Evolutionary conservation across 1,284 basidiomycete species (phyloP).

Genomic region (Papiliotrema nemorosa): DNA sequence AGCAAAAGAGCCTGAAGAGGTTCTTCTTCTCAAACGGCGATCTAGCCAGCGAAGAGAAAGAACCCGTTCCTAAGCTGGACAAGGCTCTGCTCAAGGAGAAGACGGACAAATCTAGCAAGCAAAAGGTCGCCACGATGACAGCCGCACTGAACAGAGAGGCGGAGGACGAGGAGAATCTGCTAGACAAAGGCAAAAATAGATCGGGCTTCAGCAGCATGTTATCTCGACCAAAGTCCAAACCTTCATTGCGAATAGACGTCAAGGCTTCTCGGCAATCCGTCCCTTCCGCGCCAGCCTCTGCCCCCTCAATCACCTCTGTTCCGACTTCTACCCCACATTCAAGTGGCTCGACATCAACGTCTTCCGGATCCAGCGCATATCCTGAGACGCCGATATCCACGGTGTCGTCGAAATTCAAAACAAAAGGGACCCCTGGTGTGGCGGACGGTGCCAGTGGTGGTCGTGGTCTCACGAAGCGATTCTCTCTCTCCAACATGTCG

Average conservation of each 20-base stretch:
- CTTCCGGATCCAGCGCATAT: neutral
- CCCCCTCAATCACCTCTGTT: neutral
- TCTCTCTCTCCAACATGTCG: conserved; percentile 33
- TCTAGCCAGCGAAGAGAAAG: neutral
- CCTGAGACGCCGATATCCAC: neutral
- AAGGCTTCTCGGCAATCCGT: conserved; percentile 8
- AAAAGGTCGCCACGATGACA: neutral
- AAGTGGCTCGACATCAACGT: conserved; percentile 3
- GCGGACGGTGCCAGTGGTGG: neutral
- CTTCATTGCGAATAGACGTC: conserved; percentile 24
- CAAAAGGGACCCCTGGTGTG: neutral
- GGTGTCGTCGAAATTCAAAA: neutral
- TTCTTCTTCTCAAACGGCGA: conserved; percentile 22
- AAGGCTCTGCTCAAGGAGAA: neutral
- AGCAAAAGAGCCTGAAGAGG: conserved; percentile 30
- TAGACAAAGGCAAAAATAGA: neutral
- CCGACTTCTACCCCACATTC: neutral
- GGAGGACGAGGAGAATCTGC: no score
- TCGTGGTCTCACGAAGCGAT: conserved; percentile 24
- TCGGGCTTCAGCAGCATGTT: conserved; percentile 7
- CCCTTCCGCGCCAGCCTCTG: neutral
- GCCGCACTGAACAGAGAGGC: neutral
- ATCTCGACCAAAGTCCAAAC: conserved; percentile 21
- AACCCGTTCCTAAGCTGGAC: neutral
- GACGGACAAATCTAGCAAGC: neutral